A percentile compares a stretch with the other conserved stretches of the same genome.
Evolutionary conservation across 1,139 yeast species (phyloP).

Genomic region (Maudiozyma humilis): DNA sequence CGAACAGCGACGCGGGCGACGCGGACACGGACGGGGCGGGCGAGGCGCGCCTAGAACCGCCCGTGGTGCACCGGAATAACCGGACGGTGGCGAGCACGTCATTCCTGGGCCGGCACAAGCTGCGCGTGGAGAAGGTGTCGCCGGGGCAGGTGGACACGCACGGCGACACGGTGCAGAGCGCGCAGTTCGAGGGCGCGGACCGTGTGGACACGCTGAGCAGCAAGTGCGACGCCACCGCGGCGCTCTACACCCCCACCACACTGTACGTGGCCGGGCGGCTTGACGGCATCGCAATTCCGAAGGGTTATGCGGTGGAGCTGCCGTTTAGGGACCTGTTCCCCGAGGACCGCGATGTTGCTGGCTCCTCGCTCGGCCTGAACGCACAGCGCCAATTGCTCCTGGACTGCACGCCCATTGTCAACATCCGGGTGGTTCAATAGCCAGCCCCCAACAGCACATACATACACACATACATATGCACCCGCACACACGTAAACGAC

Average conservation of each 20-base stretch:
- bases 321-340: slow-evolving; percentile 10
- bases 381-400: slow-evolving; percentile 18
- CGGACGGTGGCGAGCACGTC: neutral
- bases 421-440: slow-evolving; percentile 9
- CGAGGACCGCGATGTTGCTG: neutral
- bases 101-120: slow-evolving; percentile 15
- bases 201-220: neutral
- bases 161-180: slow-evolving; percentile 10
- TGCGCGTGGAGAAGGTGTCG: slow-evolving; percentile 19
- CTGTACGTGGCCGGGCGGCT: slow-evolving; percentile 1
- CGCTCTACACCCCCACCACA: neutral
- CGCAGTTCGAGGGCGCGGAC: neutral
- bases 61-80: neutral
- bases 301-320: slow-evolving; percentile 10
- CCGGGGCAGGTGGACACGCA: slow-evolving; percentile 16
- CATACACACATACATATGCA: neutral
- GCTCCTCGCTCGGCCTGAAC: slow-evolving; percentile 17
- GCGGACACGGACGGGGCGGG: neutral
- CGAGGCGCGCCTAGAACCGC: too few relatives aligned
- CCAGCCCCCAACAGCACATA: neutral
- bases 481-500: neutral
- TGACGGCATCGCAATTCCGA: slow-evolving; percentile 10
- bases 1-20: neutral
- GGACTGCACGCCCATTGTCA: slow-evolving; percentile 23
- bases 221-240: neutral